phyloP scores from a whole-genome alignment of 257 asterid genomes.

The Coffea eugenioides region DNA sequence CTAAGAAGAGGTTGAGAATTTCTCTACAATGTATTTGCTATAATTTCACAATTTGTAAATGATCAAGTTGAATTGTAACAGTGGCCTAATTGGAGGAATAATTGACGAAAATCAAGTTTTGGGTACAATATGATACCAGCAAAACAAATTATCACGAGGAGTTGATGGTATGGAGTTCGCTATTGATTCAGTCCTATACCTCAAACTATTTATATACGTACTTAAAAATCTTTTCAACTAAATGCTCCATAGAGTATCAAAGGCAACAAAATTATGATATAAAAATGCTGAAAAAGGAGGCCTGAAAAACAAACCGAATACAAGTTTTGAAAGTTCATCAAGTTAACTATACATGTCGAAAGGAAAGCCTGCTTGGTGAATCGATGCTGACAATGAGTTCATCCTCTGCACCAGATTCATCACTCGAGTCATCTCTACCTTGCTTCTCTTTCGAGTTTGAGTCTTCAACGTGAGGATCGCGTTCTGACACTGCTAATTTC shows the following conservation, averaged over 20 bases:
- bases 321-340: not conserved
- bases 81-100: too few relatives aligned
- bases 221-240: not conserved
- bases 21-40: too few relatives aligned
- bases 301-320: not conserved
- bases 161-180: too few relatives aligned
- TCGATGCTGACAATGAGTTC: conserved; percentile 75
- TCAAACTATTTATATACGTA: too few relatives aligned
- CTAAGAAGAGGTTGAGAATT: too few relatives aligned
- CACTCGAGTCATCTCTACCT: conserved; percentile 55
- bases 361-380: conserved; percentile 73
- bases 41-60: too few relatives aligned
- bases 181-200: too few relatives aligned
- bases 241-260: not conserved
- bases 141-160: too few relatives aligned
- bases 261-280: not conserved
- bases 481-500: conserved; percentile 34
- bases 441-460: conserved; percentile 26
- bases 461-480: conserved; percentile 20
- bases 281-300: not conserved
- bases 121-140: too few relatives aligned
- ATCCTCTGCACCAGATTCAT: conserved; percentile 85
- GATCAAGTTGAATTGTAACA: too few relatives aligned
- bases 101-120: too few relatives aligned
- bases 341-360: conserved; percentile 38